Conservation (phyloP, 129 eudicot genomes). For the Lactuca sativa region DNA sequence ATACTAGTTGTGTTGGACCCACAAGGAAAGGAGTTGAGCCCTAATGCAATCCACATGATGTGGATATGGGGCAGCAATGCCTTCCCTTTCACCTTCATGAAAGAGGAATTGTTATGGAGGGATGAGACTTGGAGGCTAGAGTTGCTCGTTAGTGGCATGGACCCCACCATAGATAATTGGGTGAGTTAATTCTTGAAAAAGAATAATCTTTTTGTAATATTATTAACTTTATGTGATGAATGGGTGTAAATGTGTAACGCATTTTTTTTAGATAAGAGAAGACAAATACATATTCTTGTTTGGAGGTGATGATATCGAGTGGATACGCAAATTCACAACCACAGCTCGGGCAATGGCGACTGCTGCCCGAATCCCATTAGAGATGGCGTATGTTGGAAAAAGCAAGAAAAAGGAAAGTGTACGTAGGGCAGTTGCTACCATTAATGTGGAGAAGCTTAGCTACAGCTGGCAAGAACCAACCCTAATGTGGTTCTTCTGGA, state of each 20-base stretch:
- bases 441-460: slow-evolving; percentile 50
- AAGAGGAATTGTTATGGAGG: slow-evolving; percentile 58
- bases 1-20: slow-evolving; percentile 65
- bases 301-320: slow-evolving; percentile 67
- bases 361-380: slow-evolving; percentile 45
- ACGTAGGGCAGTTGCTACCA: slow-evolving; percentile 39
- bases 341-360: slow-evolving; percentile 46
- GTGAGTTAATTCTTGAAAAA: slow-evolving; percentile 23
- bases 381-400: slow-evolving; percentile 64
- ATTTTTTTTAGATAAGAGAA: slow-evolving; percentile 34
- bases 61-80: slow-evolving; percentile 70
- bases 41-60: slow-evolving; percentile 74
- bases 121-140: slow-evolving; percentile 68
- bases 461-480: slow-evolving; percentile 54
- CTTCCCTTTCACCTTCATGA: slow-evolving; percentile 50
- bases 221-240: no score
- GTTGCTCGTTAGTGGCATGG: slow-evolving; percentile 58
- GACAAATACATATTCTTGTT: slow-evolving; percentile 52
- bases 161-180: slow-evolving; percentile 49
- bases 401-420: slow-evolving; percentile 55
- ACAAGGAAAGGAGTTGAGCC: slow-evolving; percentile 58
- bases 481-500: slow-evolving; percentile 61
- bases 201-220: no score
- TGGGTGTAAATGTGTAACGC: no score
- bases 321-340: slow-evolving; percentile 60